Base-by-base conservation (phyloP, 768 basidiomycete species). In the Candolleomyces eurysporus region DNA sequence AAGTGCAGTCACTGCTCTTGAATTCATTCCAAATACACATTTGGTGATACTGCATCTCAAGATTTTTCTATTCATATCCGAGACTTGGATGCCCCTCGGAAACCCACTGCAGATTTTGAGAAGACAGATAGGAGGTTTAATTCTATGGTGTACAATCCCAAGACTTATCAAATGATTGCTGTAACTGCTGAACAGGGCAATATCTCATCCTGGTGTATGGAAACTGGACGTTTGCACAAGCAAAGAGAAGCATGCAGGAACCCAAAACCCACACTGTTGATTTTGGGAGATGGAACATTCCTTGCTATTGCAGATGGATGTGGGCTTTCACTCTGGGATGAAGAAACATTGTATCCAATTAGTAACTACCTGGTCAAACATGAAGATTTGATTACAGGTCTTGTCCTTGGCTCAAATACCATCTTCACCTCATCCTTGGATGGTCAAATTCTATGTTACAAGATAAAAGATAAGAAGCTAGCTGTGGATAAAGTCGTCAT, bases 1-100 rank as follows among this genome's bases (percentile, higher is more conserved):
- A 22, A 21, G 30, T 22, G 22, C 17, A 31, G 39, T 53, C 30
- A 45, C 48, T 17, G 63, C 63, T 32, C 66, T 73, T 2, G 62
- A 64, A 45, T 73, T 67, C 63, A 72, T 72, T 14, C 71, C 69
- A 0, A 65, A 71, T 50, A 70, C 68, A 9, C 52, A 14, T 13
- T 31, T 40, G 13, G 53, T 74, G 48, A 65, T 60, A n/a, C 62
- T 26, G 59, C 59, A 17, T 63, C 62, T 2, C 5, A 22, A 17
- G 62, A 63, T 40, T 43, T 48, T 22, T 32, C 14, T 9, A 60
- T 60, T 31, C 39, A 21, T 16, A 48, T 60, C 9, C 60, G 58
- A 59, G 60, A 61, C 26, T n/a, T 48, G 10, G 42, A 16, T 8
- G 31, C 60, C 16, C 11, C 14, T 52, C 21, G 30, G 8, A 31